phyloP scores from a whole-genome alignment of 2,329 filamentous ascomycete species.

The Colletotrichum sp. region DNA sequence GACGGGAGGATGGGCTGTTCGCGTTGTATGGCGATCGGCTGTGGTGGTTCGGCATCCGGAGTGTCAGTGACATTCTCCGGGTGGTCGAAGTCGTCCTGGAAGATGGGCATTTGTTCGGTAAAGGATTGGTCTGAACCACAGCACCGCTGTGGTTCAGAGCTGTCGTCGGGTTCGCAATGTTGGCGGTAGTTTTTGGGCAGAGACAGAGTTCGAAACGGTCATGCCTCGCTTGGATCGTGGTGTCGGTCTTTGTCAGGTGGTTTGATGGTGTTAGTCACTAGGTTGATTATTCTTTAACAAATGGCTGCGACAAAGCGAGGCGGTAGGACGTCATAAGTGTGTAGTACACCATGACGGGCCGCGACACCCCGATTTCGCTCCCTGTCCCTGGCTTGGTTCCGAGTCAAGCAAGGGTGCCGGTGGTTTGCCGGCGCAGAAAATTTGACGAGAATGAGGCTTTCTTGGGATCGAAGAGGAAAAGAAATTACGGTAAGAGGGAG shows the following conservation, averaged over 20 bases:
- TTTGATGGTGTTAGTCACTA: constrained; percentile 19
- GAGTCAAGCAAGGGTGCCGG: constrained; percentile 16
- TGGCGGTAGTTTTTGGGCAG: background rate
- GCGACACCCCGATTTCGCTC: constrained; percentile 9
- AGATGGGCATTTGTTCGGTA: constrained; percentile 56
- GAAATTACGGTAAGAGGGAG: background rate
- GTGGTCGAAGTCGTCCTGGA: constrained; percentile 55
- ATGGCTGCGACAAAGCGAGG: background rate
- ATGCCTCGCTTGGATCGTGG: constrained; percentile 5
- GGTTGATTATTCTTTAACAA: constrained; percentile 15
- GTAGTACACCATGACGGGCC: background rate
- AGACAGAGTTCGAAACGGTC: background rate
- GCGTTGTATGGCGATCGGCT: background rate
- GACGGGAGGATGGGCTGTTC: background rate
- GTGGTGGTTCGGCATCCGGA: background rate
- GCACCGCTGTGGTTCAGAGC: constrained; percentile 30
- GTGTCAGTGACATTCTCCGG: constrained; percentile 23
- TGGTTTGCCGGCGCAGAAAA: background rate
- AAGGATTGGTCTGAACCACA: constrained; percentile 34
- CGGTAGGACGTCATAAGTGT: constrained; percentile 17
- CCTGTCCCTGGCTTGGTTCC: constrained; percentile 7
- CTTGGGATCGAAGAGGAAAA: background rate
- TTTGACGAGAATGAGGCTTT: constrained; percentile 2
- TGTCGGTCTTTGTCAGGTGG: constrained; percentile 14
- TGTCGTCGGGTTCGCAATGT: constrained; percentile 12